Evolutionary conservation across 192 early-diverging fungal species (phyloP), one percentile per base, ranked within the genome.

Genomic region (Powellomyces hirtus): DNA sequence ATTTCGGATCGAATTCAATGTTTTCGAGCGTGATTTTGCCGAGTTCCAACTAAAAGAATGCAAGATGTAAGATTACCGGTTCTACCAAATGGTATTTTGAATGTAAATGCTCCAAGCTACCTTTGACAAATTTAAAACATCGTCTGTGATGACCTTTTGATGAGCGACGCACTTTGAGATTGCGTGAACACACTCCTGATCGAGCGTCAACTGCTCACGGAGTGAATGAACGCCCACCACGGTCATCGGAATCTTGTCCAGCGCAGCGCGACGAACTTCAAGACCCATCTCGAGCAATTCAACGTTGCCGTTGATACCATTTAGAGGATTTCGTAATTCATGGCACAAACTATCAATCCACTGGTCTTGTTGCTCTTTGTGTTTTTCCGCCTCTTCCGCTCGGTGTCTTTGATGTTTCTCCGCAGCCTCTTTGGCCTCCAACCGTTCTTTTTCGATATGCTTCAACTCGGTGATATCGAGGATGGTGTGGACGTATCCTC

Each of bases 81-180:
- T n/a, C n/a, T n/a, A n/a, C n/a, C n/a, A n/a, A n/a, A n/a, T n/a
- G n/a, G n/a, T n/a, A n/a, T n/a, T n/a, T n/a, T n/a, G n/a, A n/a
- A n/a, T n/a, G n/a, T n/a, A n/a, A n/a, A n/a, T n/a, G n/a, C n/a
- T n/a, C n/a, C n/a, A n/a, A n/a, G n/a, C n/a, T n/a, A n/a, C n/a
- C n/a, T n/a, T n/a, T n/a, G n/a, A n/a, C n/a, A n/a, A n/a, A n/a
- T n/a, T n/a, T n/a, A n/a, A n/a, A n/a, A n/a, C n/a, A n/a, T n/a
- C n/a, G n/a, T n/a, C n/a, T 8, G 66, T 56, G n/a, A 68, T 34
- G 53, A 59, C 37, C 33, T 61, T 72, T 46, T 70, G 66, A 14
- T 73, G 72, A 13, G 27, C 65, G 24, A 44, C 68, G 35, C 72
- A 73, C 35, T 53, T 53, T 3, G 5, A 27, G 45, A 73, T 71